phyloP scores from a whole-genome alignment of 768 basidiomycete genomes.

The Rhizopogon vesiculosus region DNA sequence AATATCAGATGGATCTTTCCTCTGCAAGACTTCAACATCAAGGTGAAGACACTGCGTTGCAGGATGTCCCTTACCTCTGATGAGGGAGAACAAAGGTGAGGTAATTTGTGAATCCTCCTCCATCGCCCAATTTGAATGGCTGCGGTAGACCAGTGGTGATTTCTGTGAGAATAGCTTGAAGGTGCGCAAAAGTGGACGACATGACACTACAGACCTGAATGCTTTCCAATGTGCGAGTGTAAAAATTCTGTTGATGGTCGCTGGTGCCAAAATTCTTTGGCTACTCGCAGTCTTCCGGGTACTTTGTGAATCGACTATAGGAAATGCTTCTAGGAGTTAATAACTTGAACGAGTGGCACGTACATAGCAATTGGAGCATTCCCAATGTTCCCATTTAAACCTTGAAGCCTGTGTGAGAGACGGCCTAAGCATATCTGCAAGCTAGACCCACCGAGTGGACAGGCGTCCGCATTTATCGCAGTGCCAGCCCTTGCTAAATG shows the following conservation, averaged over 20 bases:
- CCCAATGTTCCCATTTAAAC: slow-evolving; percentile 71
- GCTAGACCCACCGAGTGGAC: slow-evolving; percentile 56
- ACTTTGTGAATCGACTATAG: slow-evolving; percentile 13
- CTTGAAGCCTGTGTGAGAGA: slow-evolving; percentile 30
- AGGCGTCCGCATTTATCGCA: slow-evolving; percentile 66
- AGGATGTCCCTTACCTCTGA: slow-evolving; percentile 29
- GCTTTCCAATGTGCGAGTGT: slow-evolving; percentile 24
- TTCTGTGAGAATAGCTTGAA: slow-evolving; percentile 8
- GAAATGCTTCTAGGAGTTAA: not conserved
- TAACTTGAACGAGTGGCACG: slow-evolving; percentile 1
- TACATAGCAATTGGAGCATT: slow-evolving; percentile 62
- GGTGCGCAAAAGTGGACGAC: not conserved
- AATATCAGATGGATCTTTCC: slow-evolving; percentile 60
- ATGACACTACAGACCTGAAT: slow-evolving; percentile 18
- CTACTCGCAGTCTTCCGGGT: slow-evolving; percentile 16
- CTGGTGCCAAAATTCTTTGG: slow-evolving; percentile 36
- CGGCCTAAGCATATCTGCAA: not conserved
- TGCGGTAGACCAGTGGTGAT: slow-evolving; percentile 13
- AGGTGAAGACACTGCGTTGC: not conserved
- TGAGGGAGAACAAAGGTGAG: slow-evolving; percentile 51
- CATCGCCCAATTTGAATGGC: slow-evolving; percentile 14
- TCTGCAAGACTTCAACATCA: slow-evolving; percentile 20
- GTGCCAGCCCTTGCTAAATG: slow-evolving; percentile 64
- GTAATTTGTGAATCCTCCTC: slow-evolving; percentile 20
- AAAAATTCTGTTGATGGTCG: slow-evolving; percentile 17